These are phyloP conservation scores for Mycena amicta DNA, from an alignment of 768 basidiomycete species.

Conservation along the genomic window DNA sequence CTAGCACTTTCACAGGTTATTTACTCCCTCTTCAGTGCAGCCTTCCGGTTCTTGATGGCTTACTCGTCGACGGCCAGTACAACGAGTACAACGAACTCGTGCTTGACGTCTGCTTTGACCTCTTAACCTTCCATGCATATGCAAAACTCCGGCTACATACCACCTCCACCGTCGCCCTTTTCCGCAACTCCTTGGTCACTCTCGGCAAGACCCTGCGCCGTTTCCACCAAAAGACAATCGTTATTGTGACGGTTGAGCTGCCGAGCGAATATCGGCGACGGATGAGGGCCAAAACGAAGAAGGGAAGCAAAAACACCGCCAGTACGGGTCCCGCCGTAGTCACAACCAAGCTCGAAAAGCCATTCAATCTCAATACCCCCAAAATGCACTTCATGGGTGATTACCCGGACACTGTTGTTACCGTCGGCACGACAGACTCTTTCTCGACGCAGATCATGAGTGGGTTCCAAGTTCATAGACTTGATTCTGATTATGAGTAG, in stretches of 20 bases:
- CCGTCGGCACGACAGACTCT: not conserved
- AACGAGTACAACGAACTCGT: not conserved
- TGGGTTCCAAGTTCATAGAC: not conserved
- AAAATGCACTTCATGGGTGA: not conserved
- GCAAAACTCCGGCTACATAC: not conserved
- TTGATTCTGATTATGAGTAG: not conserved
- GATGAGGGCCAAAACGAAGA: not conserved
- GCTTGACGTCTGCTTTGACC: not conserved
- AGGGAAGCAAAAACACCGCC: not conserved
- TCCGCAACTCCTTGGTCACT: not conserved
- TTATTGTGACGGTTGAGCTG: not conserved
- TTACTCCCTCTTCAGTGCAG: conserved; percentile 36
- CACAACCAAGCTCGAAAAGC: not conserved
- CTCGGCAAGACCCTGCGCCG: not conserved
- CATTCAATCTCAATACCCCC: not conserved
- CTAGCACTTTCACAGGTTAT: too few relatives aligned
- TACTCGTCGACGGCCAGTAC: conserved; percentile 16
- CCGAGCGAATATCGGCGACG: not conserved
- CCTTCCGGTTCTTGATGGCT: conserved; percentile 39
- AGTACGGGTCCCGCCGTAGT: not conserved
- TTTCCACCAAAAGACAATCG: not conserved
- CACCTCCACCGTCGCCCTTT: not conserved
- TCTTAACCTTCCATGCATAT: not conserved
- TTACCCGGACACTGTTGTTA: not conserved
- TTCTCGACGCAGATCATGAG: not conserved